Base-by-base conservation (phyloP, 805 yeast species). In the Torulaspora franciscae region DNA sequence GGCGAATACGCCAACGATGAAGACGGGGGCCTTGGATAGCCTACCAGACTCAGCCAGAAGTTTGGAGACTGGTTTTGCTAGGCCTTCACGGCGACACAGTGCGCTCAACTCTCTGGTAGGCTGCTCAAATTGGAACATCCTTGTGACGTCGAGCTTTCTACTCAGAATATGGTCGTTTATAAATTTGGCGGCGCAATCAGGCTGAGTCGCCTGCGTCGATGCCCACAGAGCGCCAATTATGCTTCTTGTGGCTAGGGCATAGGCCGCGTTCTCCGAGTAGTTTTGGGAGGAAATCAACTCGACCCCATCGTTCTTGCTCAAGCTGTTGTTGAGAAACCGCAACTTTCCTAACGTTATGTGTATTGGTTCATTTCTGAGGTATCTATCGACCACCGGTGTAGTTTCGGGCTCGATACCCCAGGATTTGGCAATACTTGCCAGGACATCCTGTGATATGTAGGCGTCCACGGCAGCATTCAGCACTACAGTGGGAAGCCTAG, bases 31-130 rank as follows among this genome's bases (percentile, higher is more conserved):
- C 47, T 78, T 75, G 2, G 96, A 80, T 57, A 74, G 71, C 67
- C 99, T 79, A 65, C 99, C 99, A 24, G 96, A 85, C 68, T 93
- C 99, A 27, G 95, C 90, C 45, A 93, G 70, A 47, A 93, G 74
- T 61, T 95, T 80, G 37, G 89, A 81, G 4, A 84, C 76, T 24
- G 97, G 96, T 15, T 78, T 75, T 40, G 76, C 76, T 52, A 91
- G 72, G 10, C 79, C 77, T 61, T 90, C 84, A 51, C 90, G 80
- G 45, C 79, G 81, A 59, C 96, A 81, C 40, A 93, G 69, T 47
- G 80, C 77, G 1, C 87, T 76, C 48, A 93, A 73, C 62, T 90
- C 93, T 63, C 93, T 77, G 10, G 91, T 84, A 32, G 98, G 96
- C 61, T 83, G 83, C 55, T 77, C 80, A 64, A 93, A 88, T 57